Evolutionary conservation across 805 yeast genomes (phyloP).

Genomic region (Schwanniomyces yamadae): DNA sequence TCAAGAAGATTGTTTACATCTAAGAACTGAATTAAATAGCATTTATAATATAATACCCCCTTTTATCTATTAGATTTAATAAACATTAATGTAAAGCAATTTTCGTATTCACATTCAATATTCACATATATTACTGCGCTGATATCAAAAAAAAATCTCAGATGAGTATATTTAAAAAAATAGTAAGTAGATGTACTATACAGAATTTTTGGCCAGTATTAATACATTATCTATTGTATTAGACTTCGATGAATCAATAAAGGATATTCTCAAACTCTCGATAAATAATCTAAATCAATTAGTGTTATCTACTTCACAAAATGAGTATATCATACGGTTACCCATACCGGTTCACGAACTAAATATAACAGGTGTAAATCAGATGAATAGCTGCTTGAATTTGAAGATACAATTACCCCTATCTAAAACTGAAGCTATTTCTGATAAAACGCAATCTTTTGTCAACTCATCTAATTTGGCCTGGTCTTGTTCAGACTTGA

Average conservation of each 20-base stretch:
- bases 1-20: no score
- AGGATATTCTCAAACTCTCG: conserved; percentile 9
- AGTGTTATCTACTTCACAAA: not conserved
- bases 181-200: conserved; percentile 24
- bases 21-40: no score
- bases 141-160: no score
- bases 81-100: no score
- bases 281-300: conserved; percentile 3
- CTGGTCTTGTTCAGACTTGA: conserved; percentile 47
- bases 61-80: no score
- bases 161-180: no score
- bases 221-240: conserved; percentile 13
- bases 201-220: conserved; percentile 26
- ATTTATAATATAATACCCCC: no score
- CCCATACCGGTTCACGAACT: not conserved
- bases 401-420: conserved; percentile 5
- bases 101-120: no score
- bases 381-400: conserved; percentile 2
- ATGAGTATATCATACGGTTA: not conserved
- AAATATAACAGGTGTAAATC: conserved; percentile 3
- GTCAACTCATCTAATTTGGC: conserved; percentile 10
- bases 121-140: no score
- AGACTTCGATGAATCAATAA: conserved; percentile 9
- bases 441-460: conserved; percentile 9
- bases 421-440: not conserved